A percentile compares a stretch with the other conserved stretches of the same genome.
phyloP scores from a whole-genome alignment of 768 basidiomycete genomes.

The Crassisporium funariophilum region DNA sequence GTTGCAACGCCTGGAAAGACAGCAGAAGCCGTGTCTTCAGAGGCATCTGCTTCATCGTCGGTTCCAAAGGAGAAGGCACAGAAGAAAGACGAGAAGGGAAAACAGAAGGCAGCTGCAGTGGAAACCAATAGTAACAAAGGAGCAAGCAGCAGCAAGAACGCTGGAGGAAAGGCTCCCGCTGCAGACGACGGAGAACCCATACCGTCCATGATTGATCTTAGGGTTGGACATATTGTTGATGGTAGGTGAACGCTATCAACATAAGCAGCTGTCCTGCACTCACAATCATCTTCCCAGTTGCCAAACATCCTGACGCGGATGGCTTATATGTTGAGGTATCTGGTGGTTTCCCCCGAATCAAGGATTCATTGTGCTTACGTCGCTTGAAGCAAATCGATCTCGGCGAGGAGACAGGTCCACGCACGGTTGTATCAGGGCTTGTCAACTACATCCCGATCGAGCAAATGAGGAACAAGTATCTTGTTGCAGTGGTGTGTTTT shows the following conservation, averaged over 20 bases:
- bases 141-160: slow-evolving; percentile 19
- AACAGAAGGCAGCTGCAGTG: slow-evolving; percentile 48
- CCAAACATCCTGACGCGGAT: slow-evolving; percentile 96
- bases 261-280: neutral
- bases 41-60: slow-evolving; percentile 18
- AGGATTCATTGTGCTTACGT: slow-evolving; percentile 12
- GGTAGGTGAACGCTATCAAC: slow-evolving; percentile 48
- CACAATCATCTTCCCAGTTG: slow-evolving; percentile 53
- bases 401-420: slow-evolving; percentile 91
- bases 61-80: slow-evolving; percentile 34
- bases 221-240: slow-evolving; percentile 91
- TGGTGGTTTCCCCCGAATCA: neutral
- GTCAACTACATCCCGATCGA: slow-evolving; percentile 97
- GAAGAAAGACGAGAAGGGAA: slow-evolving; percentile 63
- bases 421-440: slow-evolving; percentile 95
- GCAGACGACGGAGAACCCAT: slow-evolving; percentile 80
- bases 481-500: slow-evolving; percentile 77
- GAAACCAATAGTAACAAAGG: slow-evolving; percentile 44
- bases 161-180: slow-evolving; percentile 43
- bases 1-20: slow-evolving; percentile 25
- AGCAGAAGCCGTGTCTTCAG: slow-evolving; percentile 24
- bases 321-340: slow-evolving; percentile 92
- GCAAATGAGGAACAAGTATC: slow-evolving; percentile 80
- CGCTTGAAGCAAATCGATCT: slow-evolving; percentile 84
- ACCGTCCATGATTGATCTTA: slow-evolving; percentile 96